These are phyloP conservation scores for Kwoniella shivajii DNA, from an alignment of 1,284 basidiomycete genomes.

Conservation along the genomic window DNA sequence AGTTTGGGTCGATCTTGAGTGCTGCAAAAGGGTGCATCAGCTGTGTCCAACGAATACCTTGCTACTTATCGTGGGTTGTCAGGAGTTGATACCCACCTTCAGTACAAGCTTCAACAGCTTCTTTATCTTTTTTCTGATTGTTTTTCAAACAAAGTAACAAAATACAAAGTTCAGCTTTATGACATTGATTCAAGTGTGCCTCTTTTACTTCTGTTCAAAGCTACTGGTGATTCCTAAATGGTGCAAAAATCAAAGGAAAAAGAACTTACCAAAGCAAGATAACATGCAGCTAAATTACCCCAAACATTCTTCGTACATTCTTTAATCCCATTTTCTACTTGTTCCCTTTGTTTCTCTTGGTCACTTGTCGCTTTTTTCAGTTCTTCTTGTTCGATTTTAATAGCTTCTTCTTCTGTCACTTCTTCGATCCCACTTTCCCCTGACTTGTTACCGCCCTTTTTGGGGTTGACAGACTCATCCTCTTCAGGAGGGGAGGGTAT, in stretches of 20 bases:
- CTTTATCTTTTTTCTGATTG: constrained; percentile 57
- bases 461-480: not conserved
- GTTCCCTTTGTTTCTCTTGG: constrained; percentile 25
- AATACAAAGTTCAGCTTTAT: not conserved
- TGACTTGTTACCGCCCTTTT: not conserved
- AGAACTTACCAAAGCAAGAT: constrained; percentile 31
- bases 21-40: constrained; percentile 66
- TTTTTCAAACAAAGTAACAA: not conserved
- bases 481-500: constrained; percentile 1
- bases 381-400: constrained; percentile 24
- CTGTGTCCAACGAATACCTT: no score
- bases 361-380: not conserved
- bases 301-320: constrained; percentile 44
- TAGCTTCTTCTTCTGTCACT: constrained; percentile 47
- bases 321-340: constrained; percentile 30
- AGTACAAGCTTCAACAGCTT: constrained; percentile 54
- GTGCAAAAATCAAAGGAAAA: not conserved
- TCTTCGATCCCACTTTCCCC: constrained; percentile 36
- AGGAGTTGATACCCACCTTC: constrained; percentile 30
- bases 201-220: no score
- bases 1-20: constrained; percentile 76
- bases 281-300: constrained; percentile 49
- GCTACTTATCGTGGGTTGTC: not conserved
- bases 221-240: not conserved
- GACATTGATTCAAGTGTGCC: no score